Base-by-base conservation (phyloP, 1,139 yeast genomes). In the Diutina ranongensis region DNA sequence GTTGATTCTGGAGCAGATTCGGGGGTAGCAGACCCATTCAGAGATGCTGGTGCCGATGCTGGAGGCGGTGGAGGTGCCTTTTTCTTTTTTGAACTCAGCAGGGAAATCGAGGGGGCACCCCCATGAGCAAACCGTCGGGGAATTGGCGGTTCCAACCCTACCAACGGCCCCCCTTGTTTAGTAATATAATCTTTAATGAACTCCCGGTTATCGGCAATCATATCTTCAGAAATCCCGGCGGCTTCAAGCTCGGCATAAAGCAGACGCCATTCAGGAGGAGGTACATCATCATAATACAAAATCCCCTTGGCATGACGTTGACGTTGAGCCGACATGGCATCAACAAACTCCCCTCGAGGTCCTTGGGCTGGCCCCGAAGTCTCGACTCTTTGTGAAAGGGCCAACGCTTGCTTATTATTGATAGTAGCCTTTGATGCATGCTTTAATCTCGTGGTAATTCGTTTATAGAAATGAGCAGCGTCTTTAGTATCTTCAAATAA, bases 401-500 rank as follows among this genome's bases (percentile, higher is more conserved):
- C 94, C 53, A 89, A 76, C 2, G 97, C 96, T 55, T 84, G 86
- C 57, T 84, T 87, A 62, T 89, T 92, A 56, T 79, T 79, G 20
- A 80, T 71, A 0, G 98, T 92, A 49, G 83, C 85, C 62, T 83
- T 87, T 22, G 94, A 82, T 0, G 84, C 97, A 60, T 87, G 79
- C 61, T 87, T 89, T 48, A 80, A 80, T 50, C 92, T 75, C 46
- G 73, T 67, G n/a, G 78, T 70, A 2, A 92, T 92, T 49, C 87
- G 68, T 59, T 88, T 87, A 60, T 66, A 71, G 67, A 92, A 86
- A 58, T 83, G 94, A 2, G 87, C 65, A 0, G 98, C 98, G 54
- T 92, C 98, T 46, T 71, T 71, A 47, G 87, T 78, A 63, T 89
- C 97, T 55, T 89, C 96, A 62, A 92, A 92, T 46, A 92, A 64